These are phyloP conservation scores for Cyberlindnera subsufficiens DNA, from an alignment of 805 yeast genomes.

Conservation along the genomic window DNA sequence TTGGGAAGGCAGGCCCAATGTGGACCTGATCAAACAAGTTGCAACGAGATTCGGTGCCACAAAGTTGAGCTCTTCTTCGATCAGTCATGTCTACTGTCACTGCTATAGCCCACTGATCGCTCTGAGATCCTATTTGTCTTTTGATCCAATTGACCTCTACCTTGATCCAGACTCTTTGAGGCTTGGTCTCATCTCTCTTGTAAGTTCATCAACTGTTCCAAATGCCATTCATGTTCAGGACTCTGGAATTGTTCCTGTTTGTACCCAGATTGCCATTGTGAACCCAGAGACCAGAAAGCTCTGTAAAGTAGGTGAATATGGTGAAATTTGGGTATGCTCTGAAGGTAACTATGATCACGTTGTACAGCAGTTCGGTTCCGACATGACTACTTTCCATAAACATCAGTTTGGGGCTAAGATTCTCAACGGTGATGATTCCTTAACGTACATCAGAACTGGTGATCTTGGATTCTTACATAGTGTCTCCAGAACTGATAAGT, in stretches of 20 bases:
- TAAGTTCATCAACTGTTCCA: conserved; percentile 65
- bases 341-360: conserved; percentile 68
- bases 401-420: conserved; percentile 59
- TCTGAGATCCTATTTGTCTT: conserved; percentile 79
- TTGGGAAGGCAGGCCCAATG: conserved; percentile 68
- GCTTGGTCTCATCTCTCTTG: conserved; percentile 80
- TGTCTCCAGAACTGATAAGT: conserved; percentile 42
- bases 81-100: conserved; percentile 76
- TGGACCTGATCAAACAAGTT: conserved; percentile 49
- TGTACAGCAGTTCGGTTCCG: conserved; percentile 43
- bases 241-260: conserved; percentile 93
- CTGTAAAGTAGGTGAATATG: conserved; percentile 87
- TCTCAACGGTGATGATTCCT: conserved; percentile 53
- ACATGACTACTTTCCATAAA: conserved; percentile 18
- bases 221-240: conserved; percentile 79
- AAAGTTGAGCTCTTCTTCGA: conserved; percentile 57
- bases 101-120: conserved; percentile 77
- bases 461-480: conserved; percentile 90
- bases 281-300: conserved; percentile 83
- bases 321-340: conserved; percentile 95
- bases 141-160: conserved; percentile 83
- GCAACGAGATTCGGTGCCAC: conserved; percentile 59
- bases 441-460: conserved; percentile 80
- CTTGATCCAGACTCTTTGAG: conserved; percentile 83
- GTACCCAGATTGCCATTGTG: conserved; percentile 89